Evolutionary conservation across 768 basidiomycete species (phyloP), one percentile per base, ranked within the genome.

Genomic region (Mycena haematopus): DNA sequence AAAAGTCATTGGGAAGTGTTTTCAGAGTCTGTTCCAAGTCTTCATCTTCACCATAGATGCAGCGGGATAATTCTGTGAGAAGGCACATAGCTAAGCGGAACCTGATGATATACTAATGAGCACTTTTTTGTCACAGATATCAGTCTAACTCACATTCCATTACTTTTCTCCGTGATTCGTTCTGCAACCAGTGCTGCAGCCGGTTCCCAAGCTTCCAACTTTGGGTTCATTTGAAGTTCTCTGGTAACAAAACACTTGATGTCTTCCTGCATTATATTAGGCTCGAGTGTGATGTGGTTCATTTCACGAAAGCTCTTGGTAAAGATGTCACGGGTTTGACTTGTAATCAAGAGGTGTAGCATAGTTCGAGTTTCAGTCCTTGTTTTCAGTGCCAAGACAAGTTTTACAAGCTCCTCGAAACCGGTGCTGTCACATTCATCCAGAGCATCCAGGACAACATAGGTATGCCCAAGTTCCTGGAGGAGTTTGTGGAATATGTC

Each of bases 331-430:
- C 50, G 58, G 11, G 42, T 45, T 38, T 53, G 58, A 29, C 58
- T 53, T 22, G 58, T 60, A 22, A 60, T 19, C 8, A 53, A 21
- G 1, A 60, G 21, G 19, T 60, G 58, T 42, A 60, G 35, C 5
- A 21, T n/a, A n/a, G n/a, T n/a, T n/a, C n/a, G 24, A 21, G 14
- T 53, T 24, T 52, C 21, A 1, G 40, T 52, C 50, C 50, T 36
- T 13, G 5, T 8, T 22, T 9, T 51, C 0, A 60, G 52, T 6
- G 17, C 25, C 4, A 50, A 45, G 44, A 60, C 5, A 9, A 60
- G 9, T 3, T 60, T 14, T 2, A 53, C 27, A 24, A 60, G 58
- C n/a, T 29, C 21, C 2, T 29, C 19, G 13, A 44, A 7, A 1
- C 52, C 58, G 6, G 1, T 27, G 10, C 19, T 38, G 3, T n/a